phyloP scores from a whole-genome alignment of 345 rosid genomes.

The Pistacia atlantica region DNA sequence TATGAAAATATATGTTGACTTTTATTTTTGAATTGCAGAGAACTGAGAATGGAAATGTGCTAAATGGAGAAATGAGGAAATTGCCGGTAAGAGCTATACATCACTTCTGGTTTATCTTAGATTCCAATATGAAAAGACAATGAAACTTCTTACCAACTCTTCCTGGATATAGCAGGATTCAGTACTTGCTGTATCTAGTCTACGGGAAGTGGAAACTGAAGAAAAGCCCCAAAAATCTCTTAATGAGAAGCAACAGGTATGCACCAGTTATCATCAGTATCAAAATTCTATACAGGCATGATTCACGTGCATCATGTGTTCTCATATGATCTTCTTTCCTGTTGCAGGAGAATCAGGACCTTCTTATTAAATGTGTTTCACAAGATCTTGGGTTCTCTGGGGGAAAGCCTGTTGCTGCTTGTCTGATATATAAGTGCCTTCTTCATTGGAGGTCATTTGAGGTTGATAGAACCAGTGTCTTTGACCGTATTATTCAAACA shows the following conservation, averaged over 20 bases:
- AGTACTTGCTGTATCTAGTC: conserved; percentile 21
- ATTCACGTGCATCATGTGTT: conserved; percentile 12
- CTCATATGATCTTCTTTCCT: conserved; percentile 8
- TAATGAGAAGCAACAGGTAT: conserved; percentile 93
- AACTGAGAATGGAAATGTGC: conserved; percentile 57
- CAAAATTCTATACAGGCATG: conserved; percentile 7
- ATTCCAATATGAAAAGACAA: not conserved
- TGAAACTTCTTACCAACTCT: conserved; percentile 19
- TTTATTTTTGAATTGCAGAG: conserved; percentile 57
- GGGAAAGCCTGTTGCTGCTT: conserved; percentile 91
- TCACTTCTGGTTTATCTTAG: conserved; percentile 14
- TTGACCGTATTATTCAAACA: conserved; percentile 87
- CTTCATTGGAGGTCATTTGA: conserved; percentile 97
- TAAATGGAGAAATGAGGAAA: conserved; percentile 69
- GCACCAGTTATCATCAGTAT: conserved; percentile 6
- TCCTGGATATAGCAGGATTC: conserved; percentile 35
- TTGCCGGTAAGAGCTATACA: conserved; percentile 38
- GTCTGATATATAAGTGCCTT: conserved; percentile 85
- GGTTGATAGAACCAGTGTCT: conserved; percentile 82
- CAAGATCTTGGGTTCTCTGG: conserved; percentile 87
- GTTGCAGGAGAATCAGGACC: conserved; percentile 86
- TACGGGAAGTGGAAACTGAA: conserved; percentile 70
- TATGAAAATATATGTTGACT: conserved; percentile 19
- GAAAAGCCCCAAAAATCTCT: conserved; percentile 87
- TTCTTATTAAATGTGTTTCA: conserved; percentile 78